These are phyloP conservation scores for Mimosa bimucronata DNA, from an alignment of 306 rosid genomes.

Conservation along the genomic window DNA sequence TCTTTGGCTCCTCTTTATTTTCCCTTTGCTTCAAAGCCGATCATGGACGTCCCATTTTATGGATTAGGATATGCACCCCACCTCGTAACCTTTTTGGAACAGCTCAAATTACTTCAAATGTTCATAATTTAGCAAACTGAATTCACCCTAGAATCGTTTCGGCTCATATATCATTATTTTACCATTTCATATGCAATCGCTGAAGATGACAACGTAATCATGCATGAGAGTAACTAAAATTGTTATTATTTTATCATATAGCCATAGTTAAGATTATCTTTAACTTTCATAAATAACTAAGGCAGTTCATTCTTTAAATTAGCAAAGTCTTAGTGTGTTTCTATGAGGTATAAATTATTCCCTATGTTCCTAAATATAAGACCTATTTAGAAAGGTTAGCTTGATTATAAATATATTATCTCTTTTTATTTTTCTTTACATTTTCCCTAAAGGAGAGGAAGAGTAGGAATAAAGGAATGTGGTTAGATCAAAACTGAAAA, in stretches of 20 bases:
- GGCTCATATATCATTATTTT: neutral
- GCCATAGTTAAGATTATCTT: neutral
- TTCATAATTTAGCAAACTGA: neutral
- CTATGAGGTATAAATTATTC: neutral
- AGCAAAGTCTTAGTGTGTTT: neutral
- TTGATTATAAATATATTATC: too few species aligned
- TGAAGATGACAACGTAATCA: neutral
- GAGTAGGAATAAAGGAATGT: too few species aligned
- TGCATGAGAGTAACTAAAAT: too few species aligned
- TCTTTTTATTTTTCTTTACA: too few species aligned
- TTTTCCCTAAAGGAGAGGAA: too few species aligned
- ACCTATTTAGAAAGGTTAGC: too few species aligned
- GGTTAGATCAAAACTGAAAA: too few species aligned
- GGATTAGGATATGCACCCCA: neutral
- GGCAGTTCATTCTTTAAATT: neutral
- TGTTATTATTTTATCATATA: neutral
- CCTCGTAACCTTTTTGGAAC: neutral
- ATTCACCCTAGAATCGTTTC: neutral
- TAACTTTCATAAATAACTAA: too few species aligned
- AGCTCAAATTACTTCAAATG: neutral
- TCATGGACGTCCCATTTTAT: neutral
- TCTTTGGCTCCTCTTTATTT: neutral
- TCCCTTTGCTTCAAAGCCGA: neutral
- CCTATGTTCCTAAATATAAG: too few species aligned
- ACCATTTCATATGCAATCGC: neutral